These are phyloP conservation scores for Apophysomyces variabilis DNA, from an alignment of 371 early-diverging fungal species.

Conservation along the genomic window DNA sequence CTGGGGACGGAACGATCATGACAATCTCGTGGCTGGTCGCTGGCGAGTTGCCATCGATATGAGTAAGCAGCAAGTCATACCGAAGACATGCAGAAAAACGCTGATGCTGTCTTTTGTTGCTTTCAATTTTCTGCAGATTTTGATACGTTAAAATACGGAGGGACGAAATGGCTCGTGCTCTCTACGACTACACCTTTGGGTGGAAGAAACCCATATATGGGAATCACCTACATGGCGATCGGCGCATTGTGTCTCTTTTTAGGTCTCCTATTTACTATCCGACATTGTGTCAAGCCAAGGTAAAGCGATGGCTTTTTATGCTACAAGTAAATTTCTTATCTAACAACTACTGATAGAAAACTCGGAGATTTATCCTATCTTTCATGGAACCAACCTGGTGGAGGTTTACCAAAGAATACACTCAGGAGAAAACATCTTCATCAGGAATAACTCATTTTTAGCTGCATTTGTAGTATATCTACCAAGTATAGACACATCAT, in stretches of 20 bases:
- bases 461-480: slow-evolving; percentile 3
- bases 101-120: neutral
- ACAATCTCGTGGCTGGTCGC: slow-evolving; percentile 58
- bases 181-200: slow-evolving; percentile 92
- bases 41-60: slow-evolving; percentile 73
- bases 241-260: slow-evolving; percentile 85
- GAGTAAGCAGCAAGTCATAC: slow-evolving; percentile 44
- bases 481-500: neutral
- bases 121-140: slow-evolving; percentile 62
- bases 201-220: slow-evolving; percentile 94
- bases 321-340: neutral
- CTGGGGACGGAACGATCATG: slow-evolving; percentile 79
- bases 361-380: slow-evolving; percentile 92
- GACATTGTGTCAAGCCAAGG: slow-evolving; percentile 91
- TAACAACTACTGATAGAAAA: slow-evolving; percentile 56
- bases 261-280: slow-evolving; percentile 82
- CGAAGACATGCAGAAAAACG: neutral
- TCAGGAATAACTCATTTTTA: slow-evolving; percentile 25
- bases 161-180: slow-evolving; percentile 91
- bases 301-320: slow-evolving; percentile 28
- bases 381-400: slow-evolving; percentile 90
- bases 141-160: slow-evolving; percentile 79
- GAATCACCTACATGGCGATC: slow-evolving; percentile 90
- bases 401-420: slow-evolving; percentile 37
- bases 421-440: slow-evolving; percentile 28